phyloP scores from a whole-genome alignment of 129 eudicot genomes.

The Saposhnikovia divaricata region DNA sequence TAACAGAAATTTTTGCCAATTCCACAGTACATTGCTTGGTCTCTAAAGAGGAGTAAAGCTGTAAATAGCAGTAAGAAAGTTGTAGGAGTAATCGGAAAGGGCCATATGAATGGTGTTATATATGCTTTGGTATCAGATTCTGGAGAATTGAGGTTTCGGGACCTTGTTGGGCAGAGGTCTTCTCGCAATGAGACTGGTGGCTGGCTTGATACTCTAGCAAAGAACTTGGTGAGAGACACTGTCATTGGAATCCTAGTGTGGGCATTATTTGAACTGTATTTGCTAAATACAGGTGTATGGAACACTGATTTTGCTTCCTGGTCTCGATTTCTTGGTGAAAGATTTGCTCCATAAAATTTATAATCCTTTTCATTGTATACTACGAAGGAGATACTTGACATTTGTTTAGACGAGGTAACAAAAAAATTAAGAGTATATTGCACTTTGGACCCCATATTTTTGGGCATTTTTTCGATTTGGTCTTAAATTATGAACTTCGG shows the following conservation, averaged over 20 bases:
- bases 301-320: background rate
- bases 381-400: background rate
- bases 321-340: background rate
- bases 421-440: too few relatives aligned
- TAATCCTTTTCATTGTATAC: background rate
- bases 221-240: conserved; percentile 67
- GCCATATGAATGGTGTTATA: conserved; percentile 86
- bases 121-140: conserved; percentile 70
- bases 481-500: too few relatives aligned
- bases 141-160: conserved; percentile 78
- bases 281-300: conserved; percentile 29
- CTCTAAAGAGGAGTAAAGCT: conserved; percentile 91
- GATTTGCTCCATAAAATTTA: background rate
- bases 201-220: conserved; percentile 41
- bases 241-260: conserved; percentile 65
- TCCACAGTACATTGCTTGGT: conserved; percentile 85
- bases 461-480: too few relatives aligned
- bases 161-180: conserved; percentile 60
- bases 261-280: conserved; percentile 75
- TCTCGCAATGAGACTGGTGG: conserved; percentile 23
- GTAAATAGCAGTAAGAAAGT: conserved; percentile 73
- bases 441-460: too few relatives aligned
- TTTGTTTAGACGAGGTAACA: background rate
- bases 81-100: conserved; percentile 90
- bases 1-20: conserved; percentile 1